These are phyloP conservation scores for Hemisphaericaspora nanyangensis DNA, from an alignment of 805 yeast genomes.

Conservation along the genomic window DNA sequence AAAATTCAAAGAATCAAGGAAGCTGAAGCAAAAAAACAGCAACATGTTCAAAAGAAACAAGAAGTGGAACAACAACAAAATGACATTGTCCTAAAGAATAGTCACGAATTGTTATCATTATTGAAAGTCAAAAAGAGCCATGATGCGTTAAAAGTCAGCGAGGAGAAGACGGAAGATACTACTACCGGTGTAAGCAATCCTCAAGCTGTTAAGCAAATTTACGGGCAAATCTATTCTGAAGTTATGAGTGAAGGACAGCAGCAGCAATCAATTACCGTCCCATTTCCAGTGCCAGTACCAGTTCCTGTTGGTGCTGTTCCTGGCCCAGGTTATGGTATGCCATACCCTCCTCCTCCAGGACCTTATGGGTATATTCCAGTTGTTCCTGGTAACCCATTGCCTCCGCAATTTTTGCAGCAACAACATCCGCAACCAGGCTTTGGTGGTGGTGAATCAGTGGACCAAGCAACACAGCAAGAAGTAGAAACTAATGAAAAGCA, in stretches of 20 bases:
- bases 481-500: not conserved
- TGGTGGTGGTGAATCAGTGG: not conserved
- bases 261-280: constrained; percentile 2
- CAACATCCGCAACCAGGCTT: constrained; percentile 8
- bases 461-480: not conserved
- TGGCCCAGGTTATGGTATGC: not conserved
- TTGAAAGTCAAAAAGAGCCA: constrained; percentile 18
- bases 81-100: constrained; percentile 16
- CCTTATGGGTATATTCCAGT: constrained; percentile 16
- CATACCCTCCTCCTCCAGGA: not conserved
- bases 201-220: constrained; percentile 37
- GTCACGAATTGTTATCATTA: constrained; percentile 29
- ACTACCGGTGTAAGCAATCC: constrained; percentile 11
- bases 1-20: constrained; percentile 7
- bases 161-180: constrained; percentile 9
- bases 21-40: not conserved
- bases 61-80: constrained; percentile 13
- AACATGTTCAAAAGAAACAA: constrained; percentile 10
- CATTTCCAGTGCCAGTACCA: constrained; percentile 6
- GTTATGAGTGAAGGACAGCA: constrained; percentile 37
- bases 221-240: constrained; percentile 40
- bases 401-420: constrained; percentile 30
- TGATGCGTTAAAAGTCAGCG: constrained; percentile 5
- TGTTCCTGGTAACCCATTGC: constrained; percentile 35
- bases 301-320: constrained; percentile 1